Evolutionary conservation across 2,329 filamentous ascomycete species (phyloP).

Genomic region (Aspergillus sp.): DNA sequence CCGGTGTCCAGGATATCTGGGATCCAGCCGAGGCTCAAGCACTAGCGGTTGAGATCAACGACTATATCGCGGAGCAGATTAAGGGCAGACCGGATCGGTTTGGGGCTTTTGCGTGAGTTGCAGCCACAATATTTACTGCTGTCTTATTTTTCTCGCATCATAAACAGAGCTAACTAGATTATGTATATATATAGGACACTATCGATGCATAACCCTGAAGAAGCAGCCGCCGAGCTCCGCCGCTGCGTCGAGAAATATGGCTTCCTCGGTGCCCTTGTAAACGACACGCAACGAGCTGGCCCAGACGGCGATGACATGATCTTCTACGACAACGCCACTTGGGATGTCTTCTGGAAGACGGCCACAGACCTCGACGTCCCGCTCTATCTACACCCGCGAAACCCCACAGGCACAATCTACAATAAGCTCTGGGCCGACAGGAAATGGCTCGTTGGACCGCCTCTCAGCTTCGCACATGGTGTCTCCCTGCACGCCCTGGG

Average conservation of each 20-base stretch:
- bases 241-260: slow-evolving; percentile 57
- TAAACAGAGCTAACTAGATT: background rate
- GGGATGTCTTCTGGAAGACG: slow-evolving; percentile 59
- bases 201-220: slow-evolving; percentile 43
- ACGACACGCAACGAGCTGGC: slow-evolving; percentile 61
- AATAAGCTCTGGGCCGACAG: slow-evolving; percentile 61
- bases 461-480: slow-evolving; percentile 59
- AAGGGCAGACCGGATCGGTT: slow-evolving; percentile 44
- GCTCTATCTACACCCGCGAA: slow-evolving; percentile 63
- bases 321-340: slow-evolving; percentile 64
- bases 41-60: slow-evolving; percentile 48
- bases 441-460: slow-evolving; percentile 61
- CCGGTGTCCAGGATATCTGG: slow-evolving; percentile 50
- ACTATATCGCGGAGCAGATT: slow-evolving; percentile 47
- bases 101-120: slow-evolving; percentile 44
- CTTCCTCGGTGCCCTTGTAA: slow-evolving; percentile 64
- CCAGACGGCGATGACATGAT: slow-evolving; percentile 60
- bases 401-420: slow-evolving; percentile 57
- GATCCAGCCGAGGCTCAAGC: slow-evolving; percentile 45
- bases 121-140: background rate
- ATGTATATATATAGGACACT: slow-evolving; percentile 25
- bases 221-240: slow-evolving; percentile 41
- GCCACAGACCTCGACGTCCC: slow-evolving; percentile 62
- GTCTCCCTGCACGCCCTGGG: slow-evolving; percentile 59
- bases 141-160: no score